These are phyloP conservation scores for Crithidia fasciculata DNA, from an alignment of 208 protist species.

Conservation along the genomic window DNA sequence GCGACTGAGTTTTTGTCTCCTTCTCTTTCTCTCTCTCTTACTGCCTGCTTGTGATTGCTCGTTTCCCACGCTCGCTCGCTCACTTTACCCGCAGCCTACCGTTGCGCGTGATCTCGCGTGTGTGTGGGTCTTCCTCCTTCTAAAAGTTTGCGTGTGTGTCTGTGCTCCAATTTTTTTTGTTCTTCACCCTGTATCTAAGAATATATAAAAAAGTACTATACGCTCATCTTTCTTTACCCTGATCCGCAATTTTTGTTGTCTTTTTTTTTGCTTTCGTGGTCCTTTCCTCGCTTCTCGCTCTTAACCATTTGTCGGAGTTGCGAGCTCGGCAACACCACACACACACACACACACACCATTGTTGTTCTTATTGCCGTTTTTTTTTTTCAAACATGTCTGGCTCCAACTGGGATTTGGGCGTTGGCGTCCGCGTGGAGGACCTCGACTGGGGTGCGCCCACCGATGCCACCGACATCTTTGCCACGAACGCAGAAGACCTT, in stretches of 20 bases:
- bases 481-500: slow-evolving; percentile 28
- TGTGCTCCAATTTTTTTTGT: neutral
- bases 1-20: too few species aligned
- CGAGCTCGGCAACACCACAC: neutral
- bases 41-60: too few species aligned
- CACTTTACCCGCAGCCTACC: too few species aligned
- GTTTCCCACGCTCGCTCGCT: too few species aligned
- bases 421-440: slow-evolving; percentile 35
- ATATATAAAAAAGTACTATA: too few species aligned
- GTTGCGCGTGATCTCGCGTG: too few species aligned
- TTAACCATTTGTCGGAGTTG: too few species aligned
- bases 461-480: slow-evolving; percentile 51
- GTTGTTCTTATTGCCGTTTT: neutral
- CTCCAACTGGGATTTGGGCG: slow-evolving; percentile 23
- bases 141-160: too few species aligned
- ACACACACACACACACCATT: slow-evolving; percentile 1
- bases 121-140: too few species aligned
- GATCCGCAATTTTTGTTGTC: slow-evolving; percentile 20
- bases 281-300: neutral
- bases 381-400: slow-evolving; percentile 5
- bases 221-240: too few species aligned
- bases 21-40: neutral
- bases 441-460: slow-evolving; percentile 40
- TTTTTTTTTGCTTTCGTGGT: slow-evolving; percentile 10
- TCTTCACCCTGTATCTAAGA: neutral